Conservation (phyloP, 2,329 filamentous ascomycete species). For the Alternaria gansuensis region DNA sequence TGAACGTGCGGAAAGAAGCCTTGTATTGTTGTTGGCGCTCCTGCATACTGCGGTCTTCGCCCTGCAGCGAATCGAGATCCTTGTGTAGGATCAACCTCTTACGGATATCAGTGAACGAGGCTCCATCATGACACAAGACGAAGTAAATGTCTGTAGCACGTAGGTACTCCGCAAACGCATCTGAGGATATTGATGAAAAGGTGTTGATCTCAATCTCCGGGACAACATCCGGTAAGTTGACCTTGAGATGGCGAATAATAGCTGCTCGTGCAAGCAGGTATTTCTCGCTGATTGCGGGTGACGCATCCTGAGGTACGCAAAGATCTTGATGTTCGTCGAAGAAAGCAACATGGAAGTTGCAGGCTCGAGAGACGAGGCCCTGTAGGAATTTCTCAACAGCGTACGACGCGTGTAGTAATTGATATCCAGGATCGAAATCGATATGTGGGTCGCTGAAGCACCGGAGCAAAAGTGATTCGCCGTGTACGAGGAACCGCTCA, state of each 20-base stretch:
- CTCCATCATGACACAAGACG: constrained; percentile 73
- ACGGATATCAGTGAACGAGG: constrained; percentile 39
- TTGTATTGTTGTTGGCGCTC: constrained; percentile 38
- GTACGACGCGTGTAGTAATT: constrained; percentile 75
- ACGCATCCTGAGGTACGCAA: constrained; percentile 62
- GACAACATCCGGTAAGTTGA: constrained; percentile 53
- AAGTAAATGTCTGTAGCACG: constrained; percentile 67
- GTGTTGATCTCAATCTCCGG: constrained; percentile 57
- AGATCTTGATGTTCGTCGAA: constrained; percentile 66
- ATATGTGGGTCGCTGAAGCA: constrained; percentile 70
- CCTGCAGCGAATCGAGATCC: constrained; percentile 30
- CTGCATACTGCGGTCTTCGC: constrained; percentile 28
- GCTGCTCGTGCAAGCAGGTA: constrained; percentile 70
- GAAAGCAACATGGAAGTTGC: constrained; percentile 76
- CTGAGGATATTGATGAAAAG: constrained; percentile 60
- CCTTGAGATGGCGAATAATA: constrained; percentile 70
- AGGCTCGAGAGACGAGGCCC: constrained; percentile 68
- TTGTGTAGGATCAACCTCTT: constrained; percentile 33
- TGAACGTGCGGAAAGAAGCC: constrained; percentile 57
- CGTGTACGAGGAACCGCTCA: constrained; percentile 76
- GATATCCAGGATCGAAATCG: constrained; percentile 72
- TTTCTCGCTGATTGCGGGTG: constrained; percentile 55
- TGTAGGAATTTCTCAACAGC: constrained; percentile 72
- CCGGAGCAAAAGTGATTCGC: constrained; percentile 73
- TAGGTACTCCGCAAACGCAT: constrained; percentile 66